A percentile compares a stretch with the other conserved stretches of the same genome.
phyloP scores from a whole-genome alignment of 805 yeast genomes.

The Suhomyces sp. region DNA sequence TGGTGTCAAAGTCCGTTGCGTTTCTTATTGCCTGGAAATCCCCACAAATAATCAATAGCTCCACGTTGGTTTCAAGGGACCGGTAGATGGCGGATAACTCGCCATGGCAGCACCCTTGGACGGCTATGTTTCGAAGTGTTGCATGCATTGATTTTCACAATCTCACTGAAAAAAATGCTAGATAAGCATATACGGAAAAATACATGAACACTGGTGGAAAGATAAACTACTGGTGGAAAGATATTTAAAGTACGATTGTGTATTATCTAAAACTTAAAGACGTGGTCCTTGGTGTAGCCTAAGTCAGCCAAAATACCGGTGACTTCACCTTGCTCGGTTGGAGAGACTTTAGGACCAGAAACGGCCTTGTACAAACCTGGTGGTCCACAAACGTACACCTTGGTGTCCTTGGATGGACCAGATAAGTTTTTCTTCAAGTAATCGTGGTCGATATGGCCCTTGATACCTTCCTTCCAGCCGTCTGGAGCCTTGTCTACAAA shows the following conservation, averaged over 20 bases:
- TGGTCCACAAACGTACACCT: conserved; percentile 93
- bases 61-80: conserved; percentile 15
- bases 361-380: conserved; percentile 84
- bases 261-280: conserved; percentile 69
- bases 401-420: conserved; percentile 54
- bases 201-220: too few relatives aligned
- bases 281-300: conserved; percentile 83
- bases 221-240: neutral
- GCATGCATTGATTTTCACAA: neutral
- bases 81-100: conserved; percentile 59
- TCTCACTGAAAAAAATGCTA: neutral
- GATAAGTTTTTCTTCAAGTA: conserved; percentile 61
- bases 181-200: too few relatives aligned
- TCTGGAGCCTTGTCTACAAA: conserved; percentile 68
- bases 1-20: conserved; percentile 58
- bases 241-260: neutral
- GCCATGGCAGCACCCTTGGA: conserved; percentile 93
- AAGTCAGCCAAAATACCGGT: conserved; percentile 83
- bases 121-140: conserved; percentile 45
- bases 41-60: conserved; percentile 72
- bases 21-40: conserved; percentile 84
- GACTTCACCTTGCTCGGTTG: conserved; percentile 92
- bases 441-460: conserved; percentile 79
- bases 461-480: conserved; percentile 51
- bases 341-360: conserved; percentile 82